phyloP scores from a whole-genome alignment of 768 basidiomycete genomes.

The Nidula microcarpa region DNA sequence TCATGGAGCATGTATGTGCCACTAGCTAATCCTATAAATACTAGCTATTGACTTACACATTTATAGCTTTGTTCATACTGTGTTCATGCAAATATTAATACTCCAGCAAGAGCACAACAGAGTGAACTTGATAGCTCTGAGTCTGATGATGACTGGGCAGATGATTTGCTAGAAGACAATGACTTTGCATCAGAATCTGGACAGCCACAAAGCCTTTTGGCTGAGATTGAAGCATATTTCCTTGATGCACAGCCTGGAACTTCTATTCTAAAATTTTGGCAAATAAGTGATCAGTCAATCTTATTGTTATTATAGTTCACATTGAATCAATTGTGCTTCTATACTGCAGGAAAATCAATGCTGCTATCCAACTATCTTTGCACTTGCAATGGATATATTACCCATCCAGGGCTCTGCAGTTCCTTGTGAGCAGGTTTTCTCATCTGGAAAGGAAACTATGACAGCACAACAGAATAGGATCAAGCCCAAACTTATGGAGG shows the following conservation, averaged over 20 bases:
- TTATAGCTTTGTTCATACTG: background rate
- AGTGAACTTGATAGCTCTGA: background rate
- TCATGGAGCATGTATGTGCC: background rate
- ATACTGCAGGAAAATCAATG: background rate
- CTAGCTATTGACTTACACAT: background rate
- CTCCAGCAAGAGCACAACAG: background rate
- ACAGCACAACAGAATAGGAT: constrained; percentile 1
- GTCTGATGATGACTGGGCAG: background rate
- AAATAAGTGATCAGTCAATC: background rate
- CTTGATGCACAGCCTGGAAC: background rate
- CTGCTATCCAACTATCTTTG: background rate
- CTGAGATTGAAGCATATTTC: background rate
- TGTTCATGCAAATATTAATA: background rate
- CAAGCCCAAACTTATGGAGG: background rate
- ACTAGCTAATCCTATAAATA: background rate
- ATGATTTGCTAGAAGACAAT: background rate
- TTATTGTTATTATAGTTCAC: background rate
- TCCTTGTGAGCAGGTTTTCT: constrained; percentile 3
- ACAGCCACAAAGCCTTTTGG: background rate
- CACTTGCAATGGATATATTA: background rate
- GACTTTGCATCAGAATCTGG: background rate
- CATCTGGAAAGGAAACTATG: background rate
- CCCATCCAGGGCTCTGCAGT: constrained; percentile 1
- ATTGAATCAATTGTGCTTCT: background rate
- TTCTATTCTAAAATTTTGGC: background rate